Base-by-base conservation (phyloP, 2,329 filamentous ascomycete species). In the Parastagonospora avenae region DNA sequence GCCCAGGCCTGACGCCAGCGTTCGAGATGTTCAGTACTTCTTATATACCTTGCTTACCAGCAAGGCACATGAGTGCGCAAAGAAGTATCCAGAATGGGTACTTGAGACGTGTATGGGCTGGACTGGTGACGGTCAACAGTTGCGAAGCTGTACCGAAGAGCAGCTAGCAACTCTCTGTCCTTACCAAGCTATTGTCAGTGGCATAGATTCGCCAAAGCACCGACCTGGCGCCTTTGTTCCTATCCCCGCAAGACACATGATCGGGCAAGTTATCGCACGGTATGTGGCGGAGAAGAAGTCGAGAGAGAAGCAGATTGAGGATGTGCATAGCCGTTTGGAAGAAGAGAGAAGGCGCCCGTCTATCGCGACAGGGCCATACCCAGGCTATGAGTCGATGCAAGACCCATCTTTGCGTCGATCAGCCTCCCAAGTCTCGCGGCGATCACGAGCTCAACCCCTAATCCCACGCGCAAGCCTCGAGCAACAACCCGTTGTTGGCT, bases 41-140 rank as follows among this genome's bases (percentile, higher is more conserved):
- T 38, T 67, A 2, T 67, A 61, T 35, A 38, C 54, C 15, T 19
- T 66, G 8, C 49, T 67, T 12, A 63, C 61, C 5, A 39, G 52
- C 8, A 50, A 58, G 29, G 35, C 35, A 0, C 38, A 57, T 32
- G 30, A 41, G 2, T 39, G 60, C 15, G 54, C 51, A 1, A 55
- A 59, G 28, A 36, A 32, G 19, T 60, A 46, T 51, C 60, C 64
- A 5, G 63, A 64, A 46, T 67, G 64, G 64, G 52, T 67, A 3
- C 53, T 67, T 2, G 64, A 67, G 33, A 66, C 64, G 8, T 58
- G 55, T 15, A 54, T 56, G 15, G 28, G 27, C 15, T 67, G 63
- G 60, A 28, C 49, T 10, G 59, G 62, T 2, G 46, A 42, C n/a
- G 63, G 61, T 8, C 36, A 15, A 3, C 52, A 40, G 2, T 44